Evolutionary conservation across 371 early-diverging fungal species (phyloP), one percentile per base, ranked within the genome.

Genomic region (Mucor racemosus): DNA sequence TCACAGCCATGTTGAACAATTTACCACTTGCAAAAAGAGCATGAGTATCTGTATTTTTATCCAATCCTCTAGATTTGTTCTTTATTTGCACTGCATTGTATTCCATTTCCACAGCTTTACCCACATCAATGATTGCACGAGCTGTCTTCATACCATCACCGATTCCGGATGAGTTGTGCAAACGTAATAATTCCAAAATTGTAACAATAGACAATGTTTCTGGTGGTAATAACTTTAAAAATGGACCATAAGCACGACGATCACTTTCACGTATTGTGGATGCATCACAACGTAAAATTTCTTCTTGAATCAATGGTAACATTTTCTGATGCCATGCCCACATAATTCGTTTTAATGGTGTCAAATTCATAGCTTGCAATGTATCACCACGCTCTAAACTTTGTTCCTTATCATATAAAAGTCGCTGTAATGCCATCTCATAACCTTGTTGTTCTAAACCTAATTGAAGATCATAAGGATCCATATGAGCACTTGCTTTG

Each of bases 161-260:
- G 46, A 86, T 78, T 14, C 88, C 89, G 35, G 85, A 78, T 48
- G 78, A 75, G 60, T 81, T 86, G 73, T 88, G 85, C 21, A 86
- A 71, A 33, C 95, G 87, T 41, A 96, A 59, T 9, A 94, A 69
- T 69, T 94, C 94, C 36, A 93, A 74, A 62, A 98, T 94, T 36
- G 94, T 91, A 58, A 96, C 92, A n/a, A 91, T 82, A 0, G 96
- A 86, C 41, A 96, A 74, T 65, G 92, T 92, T 44, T 92, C 91
- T 14, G 94, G 81, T 13, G 86, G 84, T 7, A 96, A 71, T 48
- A 92, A 75, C 58, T 81, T 81, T 48, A 97, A 77, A 68, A 94
- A 93, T 13, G 91, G 91, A 33, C 91, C 91, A 68, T 91, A 91
- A 0, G 71, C 59, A 44, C 72, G 67, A 39, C 88, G 86, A 35